Evolutionary conservation across 176 grass and related monocot species (phyloP).

Genomic region (Canna indica): DNA sequence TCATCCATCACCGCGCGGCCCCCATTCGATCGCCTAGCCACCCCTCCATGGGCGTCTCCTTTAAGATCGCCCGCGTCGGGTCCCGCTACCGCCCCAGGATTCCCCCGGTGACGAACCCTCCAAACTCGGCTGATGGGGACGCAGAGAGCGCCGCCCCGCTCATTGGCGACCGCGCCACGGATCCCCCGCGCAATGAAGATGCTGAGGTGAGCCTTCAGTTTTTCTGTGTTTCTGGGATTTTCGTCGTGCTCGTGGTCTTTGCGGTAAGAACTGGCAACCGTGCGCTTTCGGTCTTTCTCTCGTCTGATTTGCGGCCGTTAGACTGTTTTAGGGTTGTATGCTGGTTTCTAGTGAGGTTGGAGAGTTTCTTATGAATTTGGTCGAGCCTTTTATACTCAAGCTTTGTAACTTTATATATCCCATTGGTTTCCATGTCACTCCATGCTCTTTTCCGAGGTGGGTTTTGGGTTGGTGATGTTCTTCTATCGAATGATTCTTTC

Average conservation of each 20-base stretch:
- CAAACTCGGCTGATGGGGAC: background rate
- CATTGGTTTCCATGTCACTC: background rate
- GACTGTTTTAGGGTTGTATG: background rate
- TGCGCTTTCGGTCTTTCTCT: background rate
- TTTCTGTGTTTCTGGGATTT: background rate
- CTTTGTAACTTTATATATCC: background rate
- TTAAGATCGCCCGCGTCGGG: constrained; percentile 23
- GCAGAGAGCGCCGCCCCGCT: background rate
- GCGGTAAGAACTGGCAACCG: background rate
- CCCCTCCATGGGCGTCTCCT: constrained; percentile 37
- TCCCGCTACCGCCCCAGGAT: constrained; percentile 27
- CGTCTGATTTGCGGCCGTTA: background rate
- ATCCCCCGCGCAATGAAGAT: background rate
- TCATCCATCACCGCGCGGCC: background rate
- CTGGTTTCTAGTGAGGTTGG: background rate
- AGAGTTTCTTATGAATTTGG: background rate
- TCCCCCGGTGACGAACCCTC: background rate
- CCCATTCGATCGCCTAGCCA: background rate
- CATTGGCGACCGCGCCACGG: background rate
- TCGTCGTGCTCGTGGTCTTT: background rate
- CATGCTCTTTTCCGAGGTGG: background rate
- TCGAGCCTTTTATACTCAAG: background rate
- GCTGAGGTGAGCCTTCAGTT: constrained; percentile 9
- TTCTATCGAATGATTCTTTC: background rate
- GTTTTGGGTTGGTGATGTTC: background rate